These are phyloP conservation scores for Chytriomyces confervae DNA, from an alignment of 192 early-diverging fungal species.

Conservation along the genomic window DNA sequence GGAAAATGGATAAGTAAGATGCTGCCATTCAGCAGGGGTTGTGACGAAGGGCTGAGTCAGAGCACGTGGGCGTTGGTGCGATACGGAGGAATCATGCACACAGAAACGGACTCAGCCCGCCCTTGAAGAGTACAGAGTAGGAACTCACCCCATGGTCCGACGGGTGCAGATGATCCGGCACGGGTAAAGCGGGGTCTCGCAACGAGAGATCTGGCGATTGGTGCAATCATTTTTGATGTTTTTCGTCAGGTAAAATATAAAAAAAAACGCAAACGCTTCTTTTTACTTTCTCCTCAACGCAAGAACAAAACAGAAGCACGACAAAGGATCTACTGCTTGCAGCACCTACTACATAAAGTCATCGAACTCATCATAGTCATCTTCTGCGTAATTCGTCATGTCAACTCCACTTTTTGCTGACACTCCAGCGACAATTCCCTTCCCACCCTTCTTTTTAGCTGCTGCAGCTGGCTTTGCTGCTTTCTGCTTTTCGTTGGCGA, in stretches of 20 bases:
- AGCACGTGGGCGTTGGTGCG: too few species aligned
- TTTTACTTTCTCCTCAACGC: not conserved
- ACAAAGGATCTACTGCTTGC: not conserved
- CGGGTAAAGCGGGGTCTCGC: not conserved
- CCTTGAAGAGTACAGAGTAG: not conserved
- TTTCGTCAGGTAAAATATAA: constrained; percentile 10
- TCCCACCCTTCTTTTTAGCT: constrained; percentile 38
- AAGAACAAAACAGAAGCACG: not conserved
- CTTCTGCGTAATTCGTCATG: constrained; percentile 20
- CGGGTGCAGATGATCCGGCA: constrained; percentile 15
- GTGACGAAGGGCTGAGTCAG: too few species aligned
- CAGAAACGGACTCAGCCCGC: not conserved
- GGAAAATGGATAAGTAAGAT: not conserved
- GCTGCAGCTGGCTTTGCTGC: constrained; percentile 44
- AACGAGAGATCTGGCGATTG: not conserved
- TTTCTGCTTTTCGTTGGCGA: constrained; percentile 63
- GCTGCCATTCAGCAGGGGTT: too few species aligned
- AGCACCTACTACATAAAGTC: constrained; percentile 51
- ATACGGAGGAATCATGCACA: too few species aligned
- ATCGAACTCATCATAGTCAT: constrained; percentile 45
- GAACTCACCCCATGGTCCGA: constrained; percentile 30
- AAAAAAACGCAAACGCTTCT: constrained; percentile 14
- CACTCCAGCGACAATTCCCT: constrained; percentile 39
- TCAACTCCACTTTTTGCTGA: constrained; percentile 39
- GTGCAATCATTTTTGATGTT: not conserved